phyloP scores from a whole-genome alignment of 345 rosid genomes.

The Sapria himalayana region DNA sequence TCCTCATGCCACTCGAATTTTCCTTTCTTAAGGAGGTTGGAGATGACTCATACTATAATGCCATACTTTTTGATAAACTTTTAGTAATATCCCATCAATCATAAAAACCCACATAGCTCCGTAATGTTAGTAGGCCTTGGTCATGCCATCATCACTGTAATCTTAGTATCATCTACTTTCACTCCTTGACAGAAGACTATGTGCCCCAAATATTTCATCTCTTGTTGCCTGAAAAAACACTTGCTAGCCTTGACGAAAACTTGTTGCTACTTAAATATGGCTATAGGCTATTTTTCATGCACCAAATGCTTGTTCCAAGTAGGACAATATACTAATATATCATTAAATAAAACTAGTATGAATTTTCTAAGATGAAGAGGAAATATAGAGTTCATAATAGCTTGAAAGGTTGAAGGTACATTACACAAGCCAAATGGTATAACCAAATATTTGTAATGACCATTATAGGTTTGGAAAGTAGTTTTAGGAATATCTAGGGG shows the following conservation, averaged over 20 bases:
- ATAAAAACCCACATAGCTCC: not conserved
- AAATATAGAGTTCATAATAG: too few relatives aligned
- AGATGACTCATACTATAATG: not conserved
- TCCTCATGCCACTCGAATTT: not conserved
- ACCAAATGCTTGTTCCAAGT: not conserved
- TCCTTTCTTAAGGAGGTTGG: not conserved
- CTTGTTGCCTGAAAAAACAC: not conserved
- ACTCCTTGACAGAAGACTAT: too few relatives aligned
- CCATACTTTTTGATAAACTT: not conserved
- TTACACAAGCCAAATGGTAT: too few relatives aligned
- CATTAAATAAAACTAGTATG: too few relatives aligned
- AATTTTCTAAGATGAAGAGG: too few relatives aligned
- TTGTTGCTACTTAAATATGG: not conserved
- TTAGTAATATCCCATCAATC: not conserved
- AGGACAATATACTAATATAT: not conserved
- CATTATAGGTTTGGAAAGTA: not conserved
- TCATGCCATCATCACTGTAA: not conserved
- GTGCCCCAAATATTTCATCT: not conserved
- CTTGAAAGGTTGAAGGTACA: too few relatives aligned
- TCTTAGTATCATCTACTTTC: not conserved
- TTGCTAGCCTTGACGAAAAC: not conserved
- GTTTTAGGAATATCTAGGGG: not conserved
- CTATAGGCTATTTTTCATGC: not conserved
- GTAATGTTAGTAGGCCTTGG: not conserved
- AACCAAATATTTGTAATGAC: not conserved